Percentiles rank a stretch among this genome's conserved stretches.
These are phyloP conservation scores for Vaccinium vitisidaea DNA, from an alignment of 148 eudicot species.

Conservation along the genomic window DNA sequence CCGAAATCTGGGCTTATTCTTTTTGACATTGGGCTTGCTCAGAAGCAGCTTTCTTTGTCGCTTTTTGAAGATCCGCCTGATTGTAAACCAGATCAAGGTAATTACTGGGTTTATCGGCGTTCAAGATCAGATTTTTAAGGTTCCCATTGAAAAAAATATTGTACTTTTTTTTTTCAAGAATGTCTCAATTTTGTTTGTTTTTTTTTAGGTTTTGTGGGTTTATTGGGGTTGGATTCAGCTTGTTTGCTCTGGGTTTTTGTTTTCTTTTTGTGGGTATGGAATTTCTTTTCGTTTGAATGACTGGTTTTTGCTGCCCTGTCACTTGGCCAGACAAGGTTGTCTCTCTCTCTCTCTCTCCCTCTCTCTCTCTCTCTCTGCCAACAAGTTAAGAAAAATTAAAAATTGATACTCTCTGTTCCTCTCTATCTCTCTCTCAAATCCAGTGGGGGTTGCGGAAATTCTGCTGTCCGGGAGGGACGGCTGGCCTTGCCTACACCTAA, in stretches of 20 bases:
- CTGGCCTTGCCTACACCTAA: too few relatives aligned
- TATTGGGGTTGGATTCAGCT: not conserved
- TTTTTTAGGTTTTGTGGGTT: not conserved
- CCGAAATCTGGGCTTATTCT: constrained; percentile 72
- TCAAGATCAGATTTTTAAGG: too few relatives aligned
- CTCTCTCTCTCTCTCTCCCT: not conserved
- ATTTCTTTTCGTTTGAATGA: not conserved
- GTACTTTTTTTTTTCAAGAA: not conserved
- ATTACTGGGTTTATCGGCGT: not conserved
- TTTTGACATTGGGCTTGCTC: constrained; percentile 83
- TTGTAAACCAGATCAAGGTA: constrained; percentile 50
- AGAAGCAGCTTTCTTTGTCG: constrained; percentile 72
- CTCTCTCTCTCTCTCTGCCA: not conserved
- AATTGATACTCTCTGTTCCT: not conserved
- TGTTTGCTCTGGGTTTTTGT: not conserved
- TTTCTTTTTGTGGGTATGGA: not conserved
- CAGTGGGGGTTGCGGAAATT: too few relatives aligned
- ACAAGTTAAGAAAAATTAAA: not conserved
- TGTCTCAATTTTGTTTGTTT: not conserved
- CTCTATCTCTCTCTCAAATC: too few relatives aligned
- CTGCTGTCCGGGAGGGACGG: too few relatives aligned
- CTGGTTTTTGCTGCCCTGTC: not conserved
- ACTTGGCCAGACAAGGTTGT: not conserved
- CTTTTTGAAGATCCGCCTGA: constrained; percentile 84
- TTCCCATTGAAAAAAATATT: not conserved